These are phyloP conservation scores for Avena insularis DNA, from an alignment of 176 grass and related monocot species.

Conservation along the genomic window DNA sequence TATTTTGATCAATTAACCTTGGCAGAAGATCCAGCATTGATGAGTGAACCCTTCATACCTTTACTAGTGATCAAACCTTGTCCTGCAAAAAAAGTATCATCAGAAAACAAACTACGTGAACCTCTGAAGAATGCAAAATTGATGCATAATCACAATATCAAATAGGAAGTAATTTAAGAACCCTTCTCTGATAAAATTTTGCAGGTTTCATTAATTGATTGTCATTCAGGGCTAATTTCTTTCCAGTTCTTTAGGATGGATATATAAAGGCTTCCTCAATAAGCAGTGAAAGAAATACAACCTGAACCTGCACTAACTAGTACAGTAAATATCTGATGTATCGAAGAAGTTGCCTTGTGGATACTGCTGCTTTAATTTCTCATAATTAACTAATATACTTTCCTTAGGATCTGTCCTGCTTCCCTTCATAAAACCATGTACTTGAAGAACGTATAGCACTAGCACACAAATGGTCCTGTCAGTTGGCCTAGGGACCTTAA, in stretches of 20 bases:
- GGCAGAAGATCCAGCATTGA: constrained; percentile 76
- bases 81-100: constrained; percentile 53
- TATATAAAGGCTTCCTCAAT: background rate
- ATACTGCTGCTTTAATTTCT: too few relatives aligned
- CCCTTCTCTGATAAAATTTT: background rate
- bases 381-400: too few relatives aligned
- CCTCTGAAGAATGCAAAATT: constrained; percentile 7
- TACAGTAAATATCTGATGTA: background rate
- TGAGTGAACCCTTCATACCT: constrained; percentile 74
- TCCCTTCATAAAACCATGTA: background rate
- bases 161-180: constrained; percentile 14
- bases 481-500: background rate
- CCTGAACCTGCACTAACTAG: background rate
- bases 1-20: constrained; percentile 62
- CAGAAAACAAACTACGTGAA: constrained; percentile 27
- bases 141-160: background rate
- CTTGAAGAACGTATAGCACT: background rate
- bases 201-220: background rate
- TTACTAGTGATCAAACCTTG: constrained; percentile 79
- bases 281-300: background rate
- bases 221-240: background rate
- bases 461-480: background rate
- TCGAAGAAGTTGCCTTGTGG: too few relatives aligned
- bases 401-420: background rate
- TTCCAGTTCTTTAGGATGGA: background rate